A percentile compares a stretch with the other conserved stretches of the same genome.
phyloP scores from a whole-genome alignment of 305 asterid species.

The Solanum hybrid region DNA sequence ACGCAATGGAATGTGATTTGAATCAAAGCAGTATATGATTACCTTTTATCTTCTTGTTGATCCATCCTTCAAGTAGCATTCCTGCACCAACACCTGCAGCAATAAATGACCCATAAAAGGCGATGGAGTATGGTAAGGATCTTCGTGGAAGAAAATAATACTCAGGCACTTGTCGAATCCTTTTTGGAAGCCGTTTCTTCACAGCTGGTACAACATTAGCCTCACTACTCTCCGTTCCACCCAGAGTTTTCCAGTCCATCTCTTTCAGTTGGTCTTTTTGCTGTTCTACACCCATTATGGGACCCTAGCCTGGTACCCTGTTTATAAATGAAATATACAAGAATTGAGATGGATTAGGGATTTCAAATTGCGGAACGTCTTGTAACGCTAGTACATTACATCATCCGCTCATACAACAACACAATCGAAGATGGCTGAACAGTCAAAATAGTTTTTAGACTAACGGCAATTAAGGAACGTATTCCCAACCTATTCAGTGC shows the following conservation, averaged over 20 bases:
- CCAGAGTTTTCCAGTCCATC: slow-evolving; percentile 60
- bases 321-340: neutral
- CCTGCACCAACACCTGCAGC: slow-evolving; percentile 90
- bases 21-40: neutral
- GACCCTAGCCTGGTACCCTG: neutral
- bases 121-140: slow-evolving; percentile 34
- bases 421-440: neutral
- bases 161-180: slow-evolving; percentile 70
- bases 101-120: slow-evolving; percentile 56
- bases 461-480: neutral
- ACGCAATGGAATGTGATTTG: neutral
- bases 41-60: slow-evolving; percentile 86
- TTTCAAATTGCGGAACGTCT: neutral
- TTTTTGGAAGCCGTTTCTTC: slow-evolving; percentile 60
- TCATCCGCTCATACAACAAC: neutral
- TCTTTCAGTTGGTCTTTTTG: slow-evolving; percentile 33
- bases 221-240: slow-evolving; percentile 25
- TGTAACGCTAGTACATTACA: neutral
- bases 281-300: slow-evolving; percentile 35
- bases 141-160: slow-evolving; percentile 71
- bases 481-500: neutral
- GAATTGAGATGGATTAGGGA: neutral
- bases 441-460: neutral
- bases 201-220: slow-evolving; percentile 33
- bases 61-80: slow-evolving; percentile 71